Base-by-base conservation (phyloP, 805 yeast genomes). In the Peterozyma xylosa region DNA sequence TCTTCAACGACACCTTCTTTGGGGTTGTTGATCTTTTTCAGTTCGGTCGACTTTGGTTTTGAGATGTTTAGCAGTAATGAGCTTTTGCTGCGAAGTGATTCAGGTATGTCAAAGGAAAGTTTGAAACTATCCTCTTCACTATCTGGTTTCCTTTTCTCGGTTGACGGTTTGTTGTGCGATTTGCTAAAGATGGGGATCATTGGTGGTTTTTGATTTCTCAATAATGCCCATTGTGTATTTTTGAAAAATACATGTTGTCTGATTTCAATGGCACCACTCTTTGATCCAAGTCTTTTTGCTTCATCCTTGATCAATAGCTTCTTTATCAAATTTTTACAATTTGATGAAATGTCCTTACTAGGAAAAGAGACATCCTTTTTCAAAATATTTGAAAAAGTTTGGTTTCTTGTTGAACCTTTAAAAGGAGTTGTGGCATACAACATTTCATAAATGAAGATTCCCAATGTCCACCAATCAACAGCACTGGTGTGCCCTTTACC, bases 381-480 rank as follows among this genome's bases (percentile, higher is more conserved):
- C 56, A 93, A 66, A 42, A 93, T 80, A 54, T 88, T 87, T 37
- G 91, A 80, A 59, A 93, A 93, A 0, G 99, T 93, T 52, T 82
- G 82, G 56, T 89, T 89, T 37, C 98, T 74, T 51, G 82, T 88
- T 33, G 78, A 70, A 6, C 99, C 99, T 65, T 93, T 93, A 66
- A 91, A 93, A 2, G 99, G 99, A 0, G 99, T 93, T 9, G 88
- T 85, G 1, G 98, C 98, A 62, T 79, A 90, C 17, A 93, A 66
- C 99, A 93, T 93, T 59, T 93, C 99, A 62, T 80, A 95, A 18
- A 89, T 69, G 54, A 93, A 73, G 16, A 93, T 89, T 3, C 99
- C 99, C 51, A 93, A 68, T 0, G 99, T 93, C 99, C 99, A 93
- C 99, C 99, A 93, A 62, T 93, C 99, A 14, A 93, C 99, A 0